Base-by-base conservation (phyloP, 768 basidiomycete genomes). In the Filobasidium wieringae region DNA sequence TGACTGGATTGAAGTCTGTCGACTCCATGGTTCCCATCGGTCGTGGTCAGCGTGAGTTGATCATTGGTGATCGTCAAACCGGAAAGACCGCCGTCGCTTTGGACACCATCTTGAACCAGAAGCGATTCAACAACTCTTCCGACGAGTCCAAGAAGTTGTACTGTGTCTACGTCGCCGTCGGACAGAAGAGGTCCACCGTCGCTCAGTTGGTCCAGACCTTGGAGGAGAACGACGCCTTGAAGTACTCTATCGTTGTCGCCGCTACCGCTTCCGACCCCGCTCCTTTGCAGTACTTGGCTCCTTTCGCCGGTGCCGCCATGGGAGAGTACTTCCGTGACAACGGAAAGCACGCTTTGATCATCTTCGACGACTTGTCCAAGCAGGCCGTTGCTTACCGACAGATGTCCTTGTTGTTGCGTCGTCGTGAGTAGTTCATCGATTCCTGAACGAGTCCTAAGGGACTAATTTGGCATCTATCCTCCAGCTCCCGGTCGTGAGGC, bases 21-120 rank as follows among this genome's bases (percentile, higher is more conserved):
- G 95, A 99, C 77, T 93, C 95, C 75, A 95, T 99, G 91, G 95
- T 99, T 65, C 95, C 95, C 70, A 99, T 99, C 76, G 95, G 95
- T 75, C 95, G 95, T 85, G 95, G 95, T 63, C 95, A 99, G 80
- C 95, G 95, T 88, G 95, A 99, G 78, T 82, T 99, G 59, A 99
- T 99, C 77, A 99, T 99, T 69, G 95, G 95, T 84, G 95, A 99
- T 74, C 91, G 95, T 85, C 95, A 99, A 75, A 99, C 95, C 61
- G 95, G 95, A 60, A 99, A 99, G 79, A 96, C 91, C 57, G 95
- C 95, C 62, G 93, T 99, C 72, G 95, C 95, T 67, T 87, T 99
- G 78, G 95, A 99, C 80, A 95, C 95, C 74, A 99, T 99, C 74
- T 89, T 99, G 67, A 99, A 99, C 86, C 95, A 99, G 80, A 97